These are phyloP conservation scores for Glonium stellatum DNA, from an alignment of 495 filamentous ascomycete species.

Conservation along the genomic window DNA sequence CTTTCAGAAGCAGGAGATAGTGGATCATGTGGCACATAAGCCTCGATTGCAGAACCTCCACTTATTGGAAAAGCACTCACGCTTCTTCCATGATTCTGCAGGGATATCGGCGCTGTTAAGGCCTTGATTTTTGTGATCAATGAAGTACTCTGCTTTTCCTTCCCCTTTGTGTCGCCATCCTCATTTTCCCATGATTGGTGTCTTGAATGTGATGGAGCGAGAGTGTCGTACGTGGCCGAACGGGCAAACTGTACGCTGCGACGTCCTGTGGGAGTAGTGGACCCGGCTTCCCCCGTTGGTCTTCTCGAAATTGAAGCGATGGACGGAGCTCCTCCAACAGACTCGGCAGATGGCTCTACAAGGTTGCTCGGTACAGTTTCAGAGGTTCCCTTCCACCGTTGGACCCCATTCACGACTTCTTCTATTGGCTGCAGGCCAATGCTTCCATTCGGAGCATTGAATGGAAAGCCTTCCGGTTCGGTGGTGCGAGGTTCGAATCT, in stretches of 20 bases:
- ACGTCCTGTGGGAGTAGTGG: constrained; percentile 34
- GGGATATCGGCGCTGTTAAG: constrained; percentile 30
- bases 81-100: constrained; percentile 33
- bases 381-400: constrained; percentile 1
- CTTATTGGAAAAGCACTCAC: constrained; percentile 30
- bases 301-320: constrained; percentile 20
- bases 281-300: constrained; percentile 23
- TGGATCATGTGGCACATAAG: constrained; percentile 11
- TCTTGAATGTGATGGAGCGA: constrained; percentile 20
- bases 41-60: constrained; percentile 26
- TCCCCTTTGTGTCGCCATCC: constrained; percentile 22
- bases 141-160: constrained; percentile 27
- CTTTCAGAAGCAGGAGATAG: constrained; percentile 26
- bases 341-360: neutral
- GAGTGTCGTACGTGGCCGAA: constrained; percentile 23
- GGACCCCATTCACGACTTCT: neutral
- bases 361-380: neutral
- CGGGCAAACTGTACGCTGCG: constrained; percentile 41
- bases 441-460: constrained; percentile 4
- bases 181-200: constrained; percentile 29
- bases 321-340: neutral
- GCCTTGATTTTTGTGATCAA: constrained; percentile 40
- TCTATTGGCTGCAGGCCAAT: constrained; percentile 4
- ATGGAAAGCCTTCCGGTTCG: constrained; percentile 28
- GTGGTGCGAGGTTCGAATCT: neutral